Evolutionary conservation across 2,329 filamentous ascomycete genomes (phyloP), one percentile per base, ranked within the genome.

Genomic region (Fusarium agapanthi): DNA sequence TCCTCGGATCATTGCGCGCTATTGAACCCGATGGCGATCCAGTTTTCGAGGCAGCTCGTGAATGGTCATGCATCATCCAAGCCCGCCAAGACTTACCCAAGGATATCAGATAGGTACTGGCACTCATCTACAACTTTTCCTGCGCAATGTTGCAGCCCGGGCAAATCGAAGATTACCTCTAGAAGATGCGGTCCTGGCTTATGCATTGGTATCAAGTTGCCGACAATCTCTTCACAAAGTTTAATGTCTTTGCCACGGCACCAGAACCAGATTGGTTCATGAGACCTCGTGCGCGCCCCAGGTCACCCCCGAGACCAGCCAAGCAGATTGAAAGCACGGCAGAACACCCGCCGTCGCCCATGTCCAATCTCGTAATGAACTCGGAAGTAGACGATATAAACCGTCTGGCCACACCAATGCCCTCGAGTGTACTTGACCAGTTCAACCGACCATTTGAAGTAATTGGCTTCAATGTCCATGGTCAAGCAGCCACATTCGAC

Each of bases 21-120:
- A 38, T 77, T 22, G 77, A 81, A 32, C 28, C 43, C 7, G 40
- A 63, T 20, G 67, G 62, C 16, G 78, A 82, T 51, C 40, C 34
- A 16, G 1, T 78, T 20, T 81, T 81, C 70, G 75, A 67, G 35
- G 43, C 64, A 26, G 80, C 79, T 22, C 76, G 80, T 22, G 51
- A 65, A 11, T 82, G 80, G 80, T 77, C 79, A 10, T 82, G 80
- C 57, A 71, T 73, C 15, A 32, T 75, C 6, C 80, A 82, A 57
- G 65, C 74, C 10, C 24, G 32, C 2, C 10, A 38, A 5, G 15
- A 35, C 11, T 61, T 82, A 4, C 79, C 79, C 22, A 79, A 72
- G 48, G 74, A 78, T 37, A 58, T 81, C 44, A 76, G 80, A 70
- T 81, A 73, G 80, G 61, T 81, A 37, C 76, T 81, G 30, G 73